Conservation (phyloP, 306 rosid genomes). For the Ormosia semicastrata region DNA sequence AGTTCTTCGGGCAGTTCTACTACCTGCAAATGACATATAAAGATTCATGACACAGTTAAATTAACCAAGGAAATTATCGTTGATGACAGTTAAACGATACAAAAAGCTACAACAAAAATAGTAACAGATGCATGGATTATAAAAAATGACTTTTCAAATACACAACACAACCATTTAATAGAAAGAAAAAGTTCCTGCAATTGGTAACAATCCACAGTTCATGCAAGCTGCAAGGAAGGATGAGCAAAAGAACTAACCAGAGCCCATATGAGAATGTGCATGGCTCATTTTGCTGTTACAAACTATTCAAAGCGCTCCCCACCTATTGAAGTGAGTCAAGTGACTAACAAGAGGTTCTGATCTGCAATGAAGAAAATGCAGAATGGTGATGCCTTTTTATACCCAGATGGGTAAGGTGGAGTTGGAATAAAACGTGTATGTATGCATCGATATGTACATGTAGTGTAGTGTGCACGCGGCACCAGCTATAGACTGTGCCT, state of each 20-base stretch:
- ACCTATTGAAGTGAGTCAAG: conserved; percentile 39
- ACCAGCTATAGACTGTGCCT: conserved; percentile 50
- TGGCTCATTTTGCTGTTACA: conserved; percentile 64
- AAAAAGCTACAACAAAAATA: background rate
- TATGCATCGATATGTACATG: conserved; percentile 43
- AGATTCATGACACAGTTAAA: background rate
- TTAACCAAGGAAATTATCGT: background rate
- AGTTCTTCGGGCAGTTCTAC: conserved; percentile 62
- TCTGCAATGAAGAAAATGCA: conserved; percentile 67
- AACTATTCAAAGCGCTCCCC: conserved; percentile 32
- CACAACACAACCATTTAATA: background rate
- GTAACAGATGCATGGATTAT: background rate
- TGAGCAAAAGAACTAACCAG: conserved; percentile 62
- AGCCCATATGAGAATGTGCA: conserved; percentile 55
- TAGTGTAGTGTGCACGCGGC: conserved; percentile 49
- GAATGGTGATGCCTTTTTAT: conserved; percentile 58
- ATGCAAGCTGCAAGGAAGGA: background rate
- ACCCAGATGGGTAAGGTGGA: conserved; percentile 50
- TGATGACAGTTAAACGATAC: background rate
- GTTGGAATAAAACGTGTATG: conserved; percentile 61
- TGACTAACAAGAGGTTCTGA: conserved; percentile 30
- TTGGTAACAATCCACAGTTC: background rate
- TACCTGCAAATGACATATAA: conserved; percentile 49
- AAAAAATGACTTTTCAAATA: conserved; percentile 1
- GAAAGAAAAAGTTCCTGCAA: background rate